Conservation (phyloP, 129 eudicot species). For the Glebionis coronaria region DNA sequence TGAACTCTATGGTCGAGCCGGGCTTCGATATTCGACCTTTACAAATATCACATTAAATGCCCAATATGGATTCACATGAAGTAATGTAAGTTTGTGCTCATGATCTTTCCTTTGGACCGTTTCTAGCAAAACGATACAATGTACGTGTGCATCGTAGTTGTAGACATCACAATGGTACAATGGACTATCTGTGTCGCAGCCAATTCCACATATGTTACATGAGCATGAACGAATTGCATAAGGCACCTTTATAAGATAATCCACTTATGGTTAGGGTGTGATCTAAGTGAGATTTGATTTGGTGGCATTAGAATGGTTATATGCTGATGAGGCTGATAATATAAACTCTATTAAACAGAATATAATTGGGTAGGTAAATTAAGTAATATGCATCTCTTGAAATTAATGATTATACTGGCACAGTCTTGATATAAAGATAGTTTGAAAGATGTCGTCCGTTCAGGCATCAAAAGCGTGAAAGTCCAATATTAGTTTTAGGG, state of each 20-base stretch:
- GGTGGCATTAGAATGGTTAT: too few species aligned
- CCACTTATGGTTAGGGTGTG: slow-evolving; percentile 15
- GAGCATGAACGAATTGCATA: not conserved
- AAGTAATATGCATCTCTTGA: too few species aligned
- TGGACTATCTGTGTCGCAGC: not conserved
- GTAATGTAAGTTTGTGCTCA: not conserved
- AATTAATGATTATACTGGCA: too few species aligned
- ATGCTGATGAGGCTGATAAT: too few species aligned
- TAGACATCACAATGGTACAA: slow-evolving; percentile 19
- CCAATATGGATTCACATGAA: not conserved
- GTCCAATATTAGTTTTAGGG: too few species aligned
- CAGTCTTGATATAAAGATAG: too few species aligned
- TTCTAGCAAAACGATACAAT: slow-evolving; percentile 13
- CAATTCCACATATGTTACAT: slow-evolving; percentile 20
- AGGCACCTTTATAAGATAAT: slow-evolving; percentile 13
- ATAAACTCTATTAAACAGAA: too few species aligned
- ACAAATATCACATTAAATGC: not conserved
- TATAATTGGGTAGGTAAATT: too few species aligned
- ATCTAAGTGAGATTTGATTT: too few species aligned
- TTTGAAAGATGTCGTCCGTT: too few species aligned
- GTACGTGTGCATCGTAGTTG: slow-evolving; percentile 15
- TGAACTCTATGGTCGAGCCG: too few species aligned
- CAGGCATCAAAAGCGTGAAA: too few species aligned
- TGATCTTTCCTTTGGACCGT: not conserved
- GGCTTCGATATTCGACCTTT: not conserved